Evolutionary conservation across 805 yeast genomes (phyloP).

Genomic region (Teunomyces aglyptinius): DNA sequence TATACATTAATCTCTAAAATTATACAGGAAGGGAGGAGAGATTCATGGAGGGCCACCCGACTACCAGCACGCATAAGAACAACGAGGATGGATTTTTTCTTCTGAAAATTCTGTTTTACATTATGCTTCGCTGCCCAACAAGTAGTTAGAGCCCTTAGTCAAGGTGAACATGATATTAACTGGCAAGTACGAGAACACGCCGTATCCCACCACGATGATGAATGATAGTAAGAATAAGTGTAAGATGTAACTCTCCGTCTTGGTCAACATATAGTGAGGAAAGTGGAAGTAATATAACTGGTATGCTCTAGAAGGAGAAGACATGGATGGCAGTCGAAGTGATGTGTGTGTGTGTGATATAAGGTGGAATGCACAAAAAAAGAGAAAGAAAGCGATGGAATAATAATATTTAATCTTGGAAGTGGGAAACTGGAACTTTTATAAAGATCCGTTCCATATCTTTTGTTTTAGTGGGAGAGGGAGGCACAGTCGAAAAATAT

Average conservation of each 20-base stretch:
- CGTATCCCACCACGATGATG: conserved; percentile 25
- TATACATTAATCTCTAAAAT: background rate
- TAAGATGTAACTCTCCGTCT: conserved; percentile 32
- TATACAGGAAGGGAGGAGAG: background rate
- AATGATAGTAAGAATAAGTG: conserved; percentile 23
- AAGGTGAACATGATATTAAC: conserved; percentile 27
- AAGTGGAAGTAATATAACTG: conserved; percentile 41
- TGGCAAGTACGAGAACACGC: conserved; percentile 25
- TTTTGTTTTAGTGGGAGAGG: background rate
- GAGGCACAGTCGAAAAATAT: conserved; percentile 5
- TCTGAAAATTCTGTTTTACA: background rate
- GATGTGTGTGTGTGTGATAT: background rate
- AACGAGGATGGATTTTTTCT: background rate
- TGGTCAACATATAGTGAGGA: conserved; percentile 51
- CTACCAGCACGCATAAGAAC: background rate
- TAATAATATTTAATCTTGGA: background rate
- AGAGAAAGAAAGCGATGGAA: background rate
- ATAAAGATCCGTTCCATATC: background rate
- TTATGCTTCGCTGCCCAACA: conserved; percentile 27
- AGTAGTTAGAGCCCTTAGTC: conserved; percentile 34
- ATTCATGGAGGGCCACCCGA: background rate
- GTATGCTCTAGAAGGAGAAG: conserved; percentile 8
- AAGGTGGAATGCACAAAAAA: background rate
- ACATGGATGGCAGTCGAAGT: background rate
- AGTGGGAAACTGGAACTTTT: background rate